These are phyloP conservation scores for Botrytis porri DNA, from an alignment of 2,329 filamentous ascomycete genomes.

Conservation along the genomic window DNA sequence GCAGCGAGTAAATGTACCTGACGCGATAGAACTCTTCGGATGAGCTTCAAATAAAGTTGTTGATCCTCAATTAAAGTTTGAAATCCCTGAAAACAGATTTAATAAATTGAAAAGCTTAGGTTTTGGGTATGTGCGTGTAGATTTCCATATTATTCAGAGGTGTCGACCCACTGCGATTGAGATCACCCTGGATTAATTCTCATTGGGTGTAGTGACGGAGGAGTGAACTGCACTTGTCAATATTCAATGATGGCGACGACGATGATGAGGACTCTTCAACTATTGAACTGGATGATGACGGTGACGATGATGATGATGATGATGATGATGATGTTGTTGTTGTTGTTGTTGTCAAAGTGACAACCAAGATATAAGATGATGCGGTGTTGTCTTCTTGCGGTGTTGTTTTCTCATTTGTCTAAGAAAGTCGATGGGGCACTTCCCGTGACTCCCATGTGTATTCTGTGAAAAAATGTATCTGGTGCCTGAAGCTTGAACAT, in stretches of 20 bases:
- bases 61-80: slow-evolving; percentile 9
- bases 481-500: slow-evolving; percentile 4
- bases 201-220: neutral
- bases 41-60: slow-evolving; percentile 2
- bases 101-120: neutral
- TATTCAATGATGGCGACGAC: neutral
- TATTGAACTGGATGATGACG: neutral
- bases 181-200: neutral
- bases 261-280: neutral
- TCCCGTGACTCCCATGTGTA: neutral
- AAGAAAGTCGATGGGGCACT: neutral
- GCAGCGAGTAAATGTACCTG: neutral
- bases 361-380: neutral
- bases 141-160: neutral
- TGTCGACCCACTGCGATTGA: neutral
- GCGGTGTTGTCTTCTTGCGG: neutral
- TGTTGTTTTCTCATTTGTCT: no score
- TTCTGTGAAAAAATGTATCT: neutral
- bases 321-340: neutral
- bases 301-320: no score
- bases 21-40: neutral
- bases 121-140: neutral
- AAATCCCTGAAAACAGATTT: neutral
- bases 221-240: neutral
- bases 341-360: no score